These are phyloP conservation scores for Sherardia arvensis DNA, from an alignment of 257 asterid genomes.

Conservation along the genomic window DNA sequence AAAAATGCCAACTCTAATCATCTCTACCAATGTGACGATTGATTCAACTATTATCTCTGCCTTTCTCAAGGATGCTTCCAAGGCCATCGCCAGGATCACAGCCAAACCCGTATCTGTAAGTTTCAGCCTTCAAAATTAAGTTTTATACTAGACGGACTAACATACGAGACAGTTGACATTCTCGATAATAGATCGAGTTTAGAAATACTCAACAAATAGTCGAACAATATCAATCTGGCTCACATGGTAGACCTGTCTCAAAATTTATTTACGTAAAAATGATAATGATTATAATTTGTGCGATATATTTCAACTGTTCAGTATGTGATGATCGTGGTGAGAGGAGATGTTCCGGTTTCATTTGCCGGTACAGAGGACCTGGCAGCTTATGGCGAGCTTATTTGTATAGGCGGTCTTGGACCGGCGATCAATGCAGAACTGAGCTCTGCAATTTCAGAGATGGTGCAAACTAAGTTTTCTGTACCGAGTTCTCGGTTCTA, in stretches of 20 bases:
- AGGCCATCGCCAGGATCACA: conserved; percentile 80
- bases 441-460: conserved; percentile 79
- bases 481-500: conserved; percentile 58
- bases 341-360: conserved; percentile 70
- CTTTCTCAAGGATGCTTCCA: conserved; percentile 84
- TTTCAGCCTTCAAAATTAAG: too few species aligned
- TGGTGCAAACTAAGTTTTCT: conserved; percentile 72
- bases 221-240: too few species aligned
- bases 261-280: too few species aligned
- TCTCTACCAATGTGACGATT: conserved; percentile 77
- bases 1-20: conserved; percentile 73
- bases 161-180: too few species aligned
- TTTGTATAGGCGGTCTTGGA: conserved; percentile 84
- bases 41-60: conserved; percentile 88
- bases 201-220: too few species aligned
- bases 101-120: conserved; percentile 90
- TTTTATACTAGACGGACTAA: too few species aligned
- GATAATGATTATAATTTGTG: neutral
- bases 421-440: conserved; percentile 63
- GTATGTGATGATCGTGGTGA: conserved; percentile 87
- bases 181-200: too few species aligned
- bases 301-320: conserved; percentile 12
- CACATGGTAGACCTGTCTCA: too few species aligned
- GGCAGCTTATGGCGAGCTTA: conserved; percentile 81
- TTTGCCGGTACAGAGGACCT: conserved; percentile 90